Conservation (phyloP, 148 eudicot species). For the Silene latifolia region DNA sequence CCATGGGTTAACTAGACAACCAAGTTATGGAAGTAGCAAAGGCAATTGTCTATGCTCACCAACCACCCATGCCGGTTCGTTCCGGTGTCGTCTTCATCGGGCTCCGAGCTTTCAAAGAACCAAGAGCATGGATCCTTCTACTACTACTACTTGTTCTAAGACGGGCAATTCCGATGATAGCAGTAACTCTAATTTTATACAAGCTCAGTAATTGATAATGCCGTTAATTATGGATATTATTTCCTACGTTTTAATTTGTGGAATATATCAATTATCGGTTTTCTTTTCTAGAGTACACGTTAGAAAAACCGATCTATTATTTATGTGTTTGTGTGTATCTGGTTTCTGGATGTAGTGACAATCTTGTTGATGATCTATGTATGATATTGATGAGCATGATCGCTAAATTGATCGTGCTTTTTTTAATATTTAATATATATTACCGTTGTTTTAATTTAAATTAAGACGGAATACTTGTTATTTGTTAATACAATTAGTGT, state of each 20-base stretch:
- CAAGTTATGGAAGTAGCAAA: constrained; percentile 37
- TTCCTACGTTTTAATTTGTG: not conserved
- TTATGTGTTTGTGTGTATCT: not conserved
- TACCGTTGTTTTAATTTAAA: no score
- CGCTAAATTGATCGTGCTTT: not conserved
- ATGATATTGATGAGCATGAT: not conserved
- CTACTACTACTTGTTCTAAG: constrained; percentile 10
- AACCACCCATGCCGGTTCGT: constrained; percentile 67
- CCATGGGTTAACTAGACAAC: constrained; percentile 28
- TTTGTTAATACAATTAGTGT: no score
- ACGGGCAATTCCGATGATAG: not conserved
- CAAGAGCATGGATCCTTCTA: constrained; percentile 38
- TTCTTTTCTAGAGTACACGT: no score
- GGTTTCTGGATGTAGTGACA: not conserved
- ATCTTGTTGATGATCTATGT: not conserved
- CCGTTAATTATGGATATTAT: no score
- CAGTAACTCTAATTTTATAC: not conserved
- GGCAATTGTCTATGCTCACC: constrained; percentile 63
- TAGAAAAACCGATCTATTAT: not conserved
- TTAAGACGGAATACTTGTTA: no score
- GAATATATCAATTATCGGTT: not conserved
- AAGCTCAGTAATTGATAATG: constrained; percentile 7
- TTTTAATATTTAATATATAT: no score
- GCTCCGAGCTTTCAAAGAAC: constrained; percentile 49
- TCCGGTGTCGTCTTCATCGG: constrained; percentile 65